Evolutionary conservation across 2,329 filamentous ascomycete species (phyloP), one percentile per base, ranked within the genome.

Genomic region (Calonectria pteridis): DNA sequence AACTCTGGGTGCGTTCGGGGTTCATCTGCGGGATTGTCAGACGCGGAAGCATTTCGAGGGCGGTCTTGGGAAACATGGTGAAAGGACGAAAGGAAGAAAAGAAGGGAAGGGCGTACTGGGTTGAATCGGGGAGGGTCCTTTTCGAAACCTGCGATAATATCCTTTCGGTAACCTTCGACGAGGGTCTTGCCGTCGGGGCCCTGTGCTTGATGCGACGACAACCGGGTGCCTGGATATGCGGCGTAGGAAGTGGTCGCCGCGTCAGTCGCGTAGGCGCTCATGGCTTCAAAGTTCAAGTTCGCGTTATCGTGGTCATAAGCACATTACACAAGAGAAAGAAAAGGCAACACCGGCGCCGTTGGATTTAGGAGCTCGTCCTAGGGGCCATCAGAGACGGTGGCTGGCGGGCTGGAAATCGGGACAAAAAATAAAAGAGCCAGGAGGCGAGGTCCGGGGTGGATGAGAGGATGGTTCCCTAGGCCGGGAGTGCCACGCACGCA

Each of bases 91-190:
- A 28, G 28, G 33, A 28, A 40, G 11, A 9, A 40, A 16, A n/a
- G 35, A 35, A 28, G 49, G 29, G 37, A 18, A 14, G 35, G 28
- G 81, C 89, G 81, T 87, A 94, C 92, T 71, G 90, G 88, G 82
- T 92, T 92, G 78, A 88, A 91, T 72, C 87, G 87, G 51, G 89
- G 86, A 74, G 85, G 88, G 59, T 91, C 88, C 73, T 85, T 86
- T 78, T 89, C 87, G 76, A 90, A 90, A 11, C 88, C 87, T 75
- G 87, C 88, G 67, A 89, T 80, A 69, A 89, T 87, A 73, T 91
- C 90, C 64, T 85, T 86, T 64, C 88, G 87, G 82, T 93, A 94
- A 53, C 90, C 90, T 69, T 93, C 89, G 65, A 91, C 86, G 71
- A 92, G 85, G 26, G 86, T 85, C 78, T 88, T 90, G 66, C 85